A percentile compares a stretch with the other conserved stretches of the same genome.
Evolutionary conservation across 2,329 filamentous ascomycete species (phyloP).

Genomic region (Aspergillus ochraceoroseus): DNA sequence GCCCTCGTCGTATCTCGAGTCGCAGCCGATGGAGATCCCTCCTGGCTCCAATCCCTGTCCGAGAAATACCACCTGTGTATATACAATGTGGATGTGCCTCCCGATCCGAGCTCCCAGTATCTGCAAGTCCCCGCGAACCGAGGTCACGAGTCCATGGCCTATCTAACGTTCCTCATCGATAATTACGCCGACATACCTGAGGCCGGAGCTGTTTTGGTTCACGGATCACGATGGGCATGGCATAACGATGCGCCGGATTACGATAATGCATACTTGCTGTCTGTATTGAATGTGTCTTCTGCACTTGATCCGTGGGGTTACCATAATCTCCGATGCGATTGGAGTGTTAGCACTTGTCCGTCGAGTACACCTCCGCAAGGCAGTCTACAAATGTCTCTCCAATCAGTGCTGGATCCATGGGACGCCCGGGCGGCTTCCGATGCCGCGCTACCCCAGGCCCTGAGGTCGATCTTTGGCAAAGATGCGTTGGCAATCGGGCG

Average conservation of each 20-base stretch:
- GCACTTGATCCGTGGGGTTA: slow-evolving; percentile 43
- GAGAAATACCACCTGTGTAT: slow-evolving; percentile 45
- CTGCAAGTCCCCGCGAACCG: slow-evolving; percentile 47
- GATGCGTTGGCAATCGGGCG: slow-evolving; percentile 33
- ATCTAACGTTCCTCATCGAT: slow-evolving; percentile 47
- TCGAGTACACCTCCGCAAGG: slow-evolving; percentile 37
- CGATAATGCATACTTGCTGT: slow-evolving; percentile 44
- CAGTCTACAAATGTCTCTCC: slow-evolving; percentile 39
- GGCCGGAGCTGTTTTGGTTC: slow-evolving; percentile 42
- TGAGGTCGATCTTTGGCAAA: slow-evolving; percentile 35
- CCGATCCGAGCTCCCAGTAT: slow-evolving; percentile 14
- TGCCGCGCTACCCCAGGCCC: slow-evolving; percentile 33
- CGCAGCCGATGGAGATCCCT: slow-evolving; percentile 39
- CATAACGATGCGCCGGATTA: slow-evolving; percentile 45
- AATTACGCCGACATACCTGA: slow-evolving; percentile 42
- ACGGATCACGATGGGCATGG: slow-evolving; percentile 45
- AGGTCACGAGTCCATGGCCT: slow-evolving; percentile 47
- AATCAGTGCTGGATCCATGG: slow-evolving; percentile 42
- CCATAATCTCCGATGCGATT: slow-evolving; percentile 50
- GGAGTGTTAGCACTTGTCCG: slow-evolving; percentile 45
- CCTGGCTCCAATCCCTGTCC: slow-evolving; percentile 42
- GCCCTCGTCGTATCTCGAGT: slow-evolving; percentile 45
- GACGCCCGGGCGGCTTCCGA: slow-evolving; percentile 42
- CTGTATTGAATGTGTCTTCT: slow-evolving; percentile 35
- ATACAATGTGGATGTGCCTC: slow-evolving; percentile 41